Evolutionary conservation across 805 yeast species (phyloP), one percentile per base, ranked within the genome.

Genomic region (Saccharomycopsis sp.): DNA sequence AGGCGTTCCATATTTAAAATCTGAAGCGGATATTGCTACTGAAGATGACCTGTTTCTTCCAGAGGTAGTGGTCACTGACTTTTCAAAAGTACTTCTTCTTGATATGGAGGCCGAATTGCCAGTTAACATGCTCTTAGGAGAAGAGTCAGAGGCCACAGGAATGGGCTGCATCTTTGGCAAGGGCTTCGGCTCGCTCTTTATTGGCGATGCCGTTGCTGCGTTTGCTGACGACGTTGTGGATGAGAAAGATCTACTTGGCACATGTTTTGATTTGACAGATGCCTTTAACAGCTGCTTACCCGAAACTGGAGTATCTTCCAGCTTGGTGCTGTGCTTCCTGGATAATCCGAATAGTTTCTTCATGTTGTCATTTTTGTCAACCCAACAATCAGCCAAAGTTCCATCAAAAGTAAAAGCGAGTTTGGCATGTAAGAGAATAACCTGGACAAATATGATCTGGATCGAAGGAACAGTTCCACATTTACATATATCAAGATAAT

Each of bases 81-180:
- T 24, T 5, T 52, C 41, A 20, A 53, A 23, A 14, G 56, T 34
- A 47, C 17, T 44, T 44, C 49, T 44, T 44, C 49, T 44, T 17
- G 49, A 44, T 17, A 44, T 17, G 49, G 22, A 17, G 5, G 22
- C 49, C 12, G 22, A 44, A 44, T 44, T 8, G n/a, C 15, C 42
- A 7, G 38, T 23, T 7, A 15, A 29, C 5, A 19, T 24, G 12
- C 41, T 47, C 20, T 2, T 25, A 15, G n/a, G 35, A 14, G 35
- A 25, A 3, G 17, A 42, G 47, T 15, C 19, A 35, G 34, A 15
- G 47, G 34, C 41, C 41, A 53, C 3, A 34, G 53, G 50, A 29
- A 56, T 41, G 20, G 59, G 59, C 23, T 52, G 42, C 2, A 56
- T 52, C 23, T 56, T 56, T 3, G 59, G 59, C 22, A 56, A 47